Evolutionary conservation across 306 rosid genomes (phyloP).

Genomic region (Dryas octopetala): DNA sequence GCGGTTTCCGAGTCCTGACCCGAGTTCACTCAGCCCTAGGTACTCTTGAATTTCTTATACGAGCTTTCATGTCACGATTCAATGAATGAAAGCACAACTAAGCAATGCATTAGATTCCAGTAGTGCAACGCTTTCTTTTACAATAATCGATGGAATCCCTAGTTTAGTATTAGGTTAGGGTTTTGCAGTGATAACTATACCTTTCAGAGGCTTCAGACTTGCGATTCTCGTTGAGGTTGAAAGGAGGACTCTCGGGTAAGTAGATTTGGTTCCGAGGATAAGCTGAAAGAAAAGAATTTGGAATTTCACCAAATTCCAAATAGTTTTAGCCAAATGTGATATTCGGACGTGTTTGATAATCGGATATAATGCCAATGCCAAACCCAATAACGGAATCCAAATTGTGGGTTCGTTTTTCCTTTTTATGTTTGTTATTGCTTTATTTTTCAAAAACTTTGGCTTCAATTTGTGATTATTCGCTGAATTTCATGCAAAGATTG

Average conservation of each 20-base stretch:
- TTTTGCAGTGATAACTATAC: neutral
- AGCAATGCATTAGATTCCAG: neutral
- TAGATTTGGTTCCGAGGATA: neutral
- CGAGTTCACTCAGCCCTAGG: slow-evolving; percentile 21
- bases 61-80: neutral
- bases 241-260: neutral
- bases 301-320: neutral
- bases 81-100: neutral
- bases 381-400: neutral
- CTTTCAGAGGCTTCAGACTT: neutral
- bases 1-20: slow-evolving; percentile 4
- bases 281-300: neutral
- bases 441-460: neutral
- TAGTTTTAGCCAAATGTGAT: neutral
- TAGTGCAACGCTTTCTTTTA: neutral
- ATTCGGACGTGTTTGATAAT: neutral
- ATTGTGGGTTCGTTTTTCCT: neutral
- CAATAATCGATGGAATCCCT: neutral
- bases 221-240: neutral
- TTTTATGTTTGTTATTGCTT: neutral
- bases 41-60: neutral
- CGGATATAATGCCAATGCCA: neutral
- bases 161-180: neutral
- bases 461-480: neutral
- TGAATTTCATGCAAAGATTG: neutral